Conservation (phyloP, 371 early-diverging fungal species). For the Mucor sp. region DNA sequence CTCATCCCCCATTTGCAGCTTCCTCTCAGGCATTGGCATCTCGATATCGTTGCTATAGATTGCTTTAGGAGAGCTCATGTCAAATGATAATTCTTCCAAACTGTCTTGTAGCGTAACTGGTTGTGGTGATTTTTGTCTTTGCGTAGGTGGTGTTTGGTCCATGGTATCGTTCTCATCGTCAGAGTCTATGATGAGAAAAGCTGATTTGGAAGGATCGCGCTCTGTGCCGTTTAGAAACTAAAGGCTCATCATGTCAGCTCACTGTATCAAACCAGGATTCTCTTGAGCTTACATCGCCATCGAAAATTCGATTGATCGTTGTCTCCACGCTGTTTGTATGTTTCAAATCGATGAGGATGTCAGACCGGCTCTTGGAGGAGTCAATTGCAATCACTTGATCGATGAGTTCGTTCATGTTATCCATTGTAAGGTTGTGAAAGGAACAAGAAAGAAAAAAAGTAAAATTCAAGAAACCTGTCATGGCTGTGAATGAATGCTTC, state of each 20-base stretch:
- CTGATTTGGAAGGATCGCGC: not conserved
- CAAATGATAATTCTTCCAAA: not conserved
- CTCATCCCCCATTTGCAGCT: not conserved
- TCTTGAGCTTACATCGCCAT: constrained; percentile 39
- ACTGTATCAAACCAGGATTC: not conserved
- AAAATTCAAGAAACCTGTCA: not conserved
- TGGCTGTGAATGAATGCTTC: not conserved
- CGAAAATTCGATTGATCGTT: constrained; percentile 58
- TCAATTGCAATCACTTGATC: constrained; percentile 35
- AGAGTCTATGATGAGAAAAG: constrained; percentile 23
- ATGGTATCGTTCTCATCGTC: constrained; percentile 18
- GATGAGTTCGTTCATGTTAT: not conserved
- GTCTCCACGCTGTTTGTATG: constrained; percentile 45
- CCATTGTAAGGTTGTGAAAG: not conserved
- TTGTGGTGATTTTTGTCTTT: not conserved
- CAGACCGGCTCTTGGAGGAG: constrained; percentile 17
- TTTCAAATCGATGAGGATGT: constrained; percentile 47
- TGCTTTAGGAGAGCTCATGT: not conserved
- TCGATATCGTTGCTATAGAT: not conserved
- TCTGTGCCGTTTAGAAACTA: constrained; percentile 10
- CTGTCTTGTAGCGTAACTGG: not conserved
- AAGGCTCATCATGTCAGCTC: not conserved
- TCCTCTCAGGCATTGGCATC: not conserved
- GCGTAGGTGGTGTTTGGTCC: not conserved
- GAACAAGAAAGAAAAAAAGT: not conserved